phyloP scores from a whole-genome alignment of 148 eudicot species.

The Camellia lanceoleosa region DNA sequence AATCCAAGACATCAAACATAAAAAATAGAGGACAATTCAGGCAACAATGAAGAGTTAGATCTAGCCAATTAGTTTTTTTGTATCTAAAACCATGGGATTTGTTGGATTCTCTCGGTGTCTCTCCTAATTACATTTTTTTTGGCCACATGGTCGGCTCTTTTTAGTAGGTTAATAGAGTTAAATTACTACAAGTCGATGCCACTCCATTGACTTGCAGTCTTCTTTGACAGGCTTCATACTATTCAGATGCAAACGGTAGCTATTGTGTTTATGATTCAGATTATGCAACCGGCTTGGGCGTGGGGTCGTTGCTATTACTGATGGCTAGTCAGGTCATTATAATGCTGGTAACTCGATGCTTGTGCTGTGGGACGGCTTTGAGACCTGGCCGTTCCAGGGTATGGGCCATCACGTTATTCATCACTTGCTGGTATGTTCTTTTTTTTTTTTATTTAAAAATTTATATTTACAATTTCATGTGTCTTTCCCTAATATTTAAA shows the following conservation, averaged over 20 bases:
- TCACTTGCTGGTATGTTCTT: slow-evolving; percentile 60
- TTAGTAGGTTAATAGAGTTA: too few relatives aligned
- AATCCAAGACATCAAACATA: neutral
- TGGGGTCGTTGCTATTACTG: slow-evolving; percentile 56
- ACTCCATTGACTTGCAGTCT: neutral
- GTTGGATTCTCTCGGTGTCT: neutral
- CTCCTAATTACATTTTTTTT: too few relatives aligned
- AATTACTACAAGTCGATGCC: too few relatives aligned
- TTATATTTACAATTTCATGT: too few relatives aligned
- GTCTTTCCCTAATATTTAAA: neutral
- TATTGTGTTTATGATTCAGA: slow-evolving; percentile 70
- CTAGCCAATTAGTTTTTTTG: neutral
- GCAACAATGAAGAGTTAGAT: too few relatives aligned
- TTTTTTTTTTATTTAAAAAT: too few relatives aligned
- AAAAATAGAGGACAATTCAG: neutral
- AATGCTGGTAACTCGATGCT: slow-evolving; percentile 65
- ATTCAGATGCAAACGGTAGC: slow-evolving; percentile 15
- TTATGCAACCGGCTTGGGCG: slow-evolving; percentile 64
- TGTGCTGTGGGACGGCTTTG: slow-evolving; percentile 82
- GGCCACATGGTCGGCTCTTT: too few relatives aligned
- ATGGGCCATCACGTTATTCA: slow-evolving; percentile 63
- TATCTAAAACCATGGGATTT: neutral
- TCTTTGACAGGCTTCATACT: slow-evolving; percentile 42
- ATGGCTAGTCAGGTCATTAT: slow-evolving; percentile 66
- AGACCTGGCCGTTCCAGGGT: slow-evolving; percentile 66